Base-by-base conservation (phyloP, 805 yeast genomes). In the Barnettozyma vustinii region DNA sequence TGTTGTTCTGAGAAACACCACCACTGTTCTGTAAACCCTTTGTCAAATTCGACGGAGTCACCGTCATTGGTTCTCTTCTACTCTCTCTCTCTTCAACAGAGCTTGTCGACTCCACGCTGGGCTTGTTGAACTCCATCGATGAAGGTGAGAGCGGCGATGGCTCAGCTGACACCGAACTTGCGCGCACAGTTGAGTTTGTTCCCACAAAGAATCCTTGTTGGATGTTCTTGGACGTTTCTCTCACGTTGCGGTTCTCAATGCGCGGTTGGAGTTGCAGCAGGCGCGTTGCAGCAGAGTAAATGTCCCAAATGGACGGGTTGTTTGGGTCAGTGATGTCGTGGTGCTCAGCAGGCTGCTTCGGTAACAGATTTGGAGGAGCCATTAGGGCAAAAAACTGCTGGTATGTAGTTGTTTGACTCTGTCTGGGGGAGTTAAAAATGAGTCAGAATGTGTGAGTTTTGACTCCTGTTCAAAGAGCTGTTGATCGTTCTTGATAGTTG, bases 221-320 rank as follows among this genome's bases (percentile, higher is more conserved):
- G 6, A 50, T 37, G 5, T 50, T 53, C 45, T 56, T 59, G 37
- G 61, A 61, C 35, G 55, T 54, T 43, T 62, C 68, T 47, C 68
- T 56, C 18, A 60, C 48, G 6, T 52, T 51, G 48, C 67, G 49
- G 46, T 64, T 60, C 44, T 64, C 68, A 40, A 63, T 62, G 44
- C 68, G 54, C 21, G 65, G 65, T 46, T 63, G 66, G 2, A 58
- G 52, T 0, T 55, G 57, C 44, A 64, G 52, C 21, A 64, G 53
- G 46, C 59, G 62, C 54, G 60, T 62, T 4, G 68, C 68, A 37
- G 64, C 63, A 1, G 62, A 48, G 50, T 62, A 64, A 25, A 64
- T 61, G 45, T 64, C 68, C 68, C 68, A 64, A 16, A 64, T 56
- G 13, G 65, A 60, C 33, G 65, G 60, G n/a, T 55, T 20, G 33